Base-by-base conservation (phyloP, 306 rosid genomes). In the Echinosophora koreensis region DNA sequence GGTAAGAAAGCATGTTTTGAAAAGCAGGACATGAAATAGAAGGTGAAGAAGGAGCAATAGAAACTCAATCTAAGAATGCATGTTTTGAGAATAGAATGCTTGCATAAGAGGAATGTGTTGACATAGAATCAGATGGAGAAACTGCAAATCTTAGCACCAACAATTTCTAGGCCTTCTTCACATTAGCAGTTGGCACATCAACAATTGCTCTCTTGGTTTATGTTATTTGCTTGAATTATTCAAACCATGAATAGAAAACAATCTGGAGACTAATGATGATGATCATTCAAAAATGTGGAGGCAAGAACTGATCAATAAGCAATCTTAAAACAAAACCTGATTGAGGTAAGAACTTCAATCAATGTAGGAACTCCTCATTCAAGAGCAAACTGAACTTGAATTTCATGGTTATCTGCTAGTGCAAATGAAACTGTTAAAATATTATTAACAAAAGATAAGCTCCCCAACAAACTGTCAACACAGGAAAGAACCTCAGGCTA, bases 61-160 rank as follows among this genome's bases (percentile, higher is more conserved):
- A 69, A 71, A 13, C 44, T 7, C 79, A 18, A 30, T 65, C 46
- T 50, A 13, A 69, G 12, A 70, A 77, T n/a, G n/a, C n/a, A n/a
- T n/a, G n/a, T 22, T 22, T 89, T 15, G 88, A 87, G 72, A 39
- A 77, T 27, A 74, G 1, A 34, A 83, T 87, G 89, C 64, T 89
- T 60, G 80, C 77, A 66, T 59, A 52, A 15, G 81, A 77, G 77
- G 67, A 63, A 39, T 84, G 89, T 54, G 46, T 28, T 35, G 84
- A 77, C 30, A 62, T 0, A 11, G 69, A 76, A 16, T 3, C n/a
- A n/a, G n/a, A n/a, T n/a, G n/a, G n/a, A n/a, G n/a, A 54, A 14
- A 63, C 59, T 74, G 28, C 59, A 16, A 82, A 89, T 58, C 82
- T 90, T 2, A 69, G 91, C 57, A 79, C 82, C 38, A 76, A 22